Base-by-base conservation (phyloP, 1,284 basidiomycete species). In the Ustilago esculenta region DNA sequence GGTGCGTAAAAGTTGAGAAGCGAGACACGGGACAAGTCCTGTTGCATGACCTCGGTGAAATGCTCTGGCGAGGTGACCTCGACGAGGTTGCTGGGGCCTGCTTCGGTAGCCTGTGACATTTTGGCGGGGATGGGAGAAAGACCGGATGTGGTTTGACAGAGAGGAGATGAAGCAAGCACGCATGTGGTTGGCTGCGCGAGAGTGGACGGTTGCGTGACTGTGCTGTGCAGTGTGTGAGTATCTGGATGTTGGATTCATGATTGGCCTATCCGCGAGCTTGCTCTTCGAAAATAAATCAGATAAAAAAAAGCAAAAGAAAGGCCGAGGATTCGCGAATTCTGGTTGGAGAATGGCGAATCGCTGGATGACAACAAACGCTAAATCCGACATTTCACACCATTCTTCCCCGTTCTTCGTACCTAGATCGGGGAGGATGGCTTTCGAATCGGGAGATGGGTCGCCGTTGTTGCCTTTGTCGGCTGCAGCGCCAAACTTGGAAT, bases 1-100 rank as follows among this genome's bases (percentile, higher is more conserved):
- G 78, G 73, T 27, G 80, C 80, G 73, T 78, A 80, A 49, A 81
- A 81, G 67, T 81, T 81, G 56, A 81, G 76, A 25, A 81, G 59
- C 20, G 77, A 73, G 18, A 81, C 72, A 6, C 79, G 72, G 12
- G 60, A 68, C 25, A 81, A 56, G 55, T 81, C 79, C 33, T 65
- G 50, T 53, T 76, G 68, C 79, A 79, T 77, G 17, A 72, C 23
- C 41, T 58, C 42, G 36, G 69, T 72, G 25, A 81, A 81, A 35
- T 76, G 74, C 49, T 81, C 77, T 27, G 77, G 76, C 51, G 74
- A 80, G 41, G 67, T 77, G 50, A 83, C 80, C 43, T 75, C 54
- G 33, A 76, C 63, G 25, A 75, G 59, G 52, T 76, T 80, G 46
- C 52, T 58, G 18, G 68, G 68, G 8, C 50, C 55, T 25, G 61